phyloP scores from a whole-genome alignment of 768 basidiomycete species.

The Lentinula edodes region DNA sequence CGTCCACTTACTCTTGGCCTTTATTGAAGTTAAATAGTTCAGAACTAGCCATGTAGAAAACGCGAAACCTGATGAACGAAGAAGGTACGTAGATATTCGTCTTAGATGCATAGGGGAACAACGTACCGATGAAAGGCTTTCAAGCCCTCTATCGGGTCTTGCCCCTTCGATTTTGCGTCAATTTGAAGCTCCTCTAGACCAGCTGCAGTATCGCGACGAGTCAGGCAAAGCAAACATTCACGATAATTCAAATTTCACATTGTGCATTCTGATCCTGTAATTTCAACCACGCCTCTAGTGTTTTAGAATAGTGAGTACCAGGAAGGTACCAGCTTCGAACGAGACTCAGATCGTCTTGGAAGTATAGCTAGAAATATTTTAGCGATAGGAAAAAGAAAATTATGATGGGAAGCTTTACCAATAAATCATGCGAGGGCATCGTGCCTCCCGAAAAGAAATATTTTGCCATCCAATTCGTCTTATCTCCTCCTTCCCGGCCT shows the following conservation, averaged over 20 bases:
- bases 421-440: conserved; percentile 64
- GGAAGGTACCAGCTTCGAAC: conserved; percentile 56
- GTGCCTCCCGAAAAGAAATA: conserved; percentile 72
- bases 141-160: conserved; percentile 38
- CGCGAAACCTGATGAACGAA: conserved; percentile 50
- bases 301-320: conserved; percentile 59
- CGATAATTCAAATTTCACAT: conserved; percentile 18
- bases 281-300: conserved; percentile 64
- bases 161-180: conserved; percentile 42
- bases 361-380: conserved; percentile 38
- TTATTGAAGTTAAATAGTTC: conserved; percentile 59
- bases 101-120: background rate
- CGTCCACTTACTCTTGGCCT: conserved; percentile 53
- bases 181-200: conserved; percentile 43
- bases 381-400: background rate
- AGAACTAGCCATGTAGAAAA: conserved; percentile 69
- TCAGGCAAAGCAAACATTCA: background rate
- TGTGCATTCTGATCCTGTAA: conserved; percentile 47
- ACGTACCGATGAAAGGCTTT: conserved; percentile 54
- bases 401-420: conserved; percentile 23
- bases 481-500: conserved; percentile 28
- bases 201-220: conserved; percentile 14
- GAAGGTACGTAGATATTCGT: background rate
- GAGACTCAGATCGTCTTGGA: conserved; percentile 58
- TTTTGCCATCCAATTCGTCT: conserved; percentile 56